Base-by-base conservation (phyloP, 768 basidiomycete species). In the Sporobolomyces phaffii region DNA sequence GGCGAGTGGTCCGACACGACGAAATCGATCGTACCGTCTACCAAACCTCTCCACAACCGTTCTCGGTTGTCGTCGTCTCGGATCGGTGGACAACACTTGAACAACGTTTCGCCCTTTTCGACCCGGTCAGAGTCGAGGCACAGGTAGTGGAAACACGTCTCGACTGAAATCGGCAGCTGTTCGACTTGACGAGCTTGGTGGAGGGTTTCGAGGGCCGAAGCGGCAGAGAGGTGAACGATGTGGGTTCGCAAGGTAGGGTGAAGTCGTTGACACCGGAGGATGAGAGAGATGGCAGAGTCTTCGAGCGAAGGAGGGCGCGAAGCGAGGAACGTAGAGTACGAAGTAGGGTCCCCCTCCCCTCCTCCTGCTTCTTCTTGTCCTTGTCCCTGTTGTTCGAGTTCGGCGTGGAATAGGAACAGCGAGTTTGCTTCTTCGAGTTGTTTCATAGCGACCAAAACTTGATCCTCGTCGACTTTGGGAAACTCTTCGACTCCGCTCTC, bases 121-220 rank as follows among this genome's bases (percentile, higher is more conserved):
- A 96, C 87, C 51, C 84, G 78, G 60, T 85, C 83, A 0, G 91
- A 82, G 44, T 83, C 80, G 11, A 96, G 83, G 72, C 85, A 85
- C 26, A 97, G 84, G 79, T 99, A 99, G 78, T 99, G 94, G 79
- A 94, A 97, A 78, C 93, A 97, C 1, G 94, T 99, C 81, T 99
- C 94, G 54, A 91, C 90, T 0, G 91, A 91, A 57, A 99, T 79
- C 13, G 86, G 85, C 6, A 78, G 69, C 0, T 87, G 85, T 1
- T 83, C 79, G 1, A 80, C 76, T 73, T 82, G 85, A 3, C 78
- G 74, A 6, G 92, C 91, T 51, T 83, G 80, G 45, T 84, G 84
- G 65, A 98, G 85, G 43, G 84, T 72, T 5, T 87, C 89, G 24
- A 99, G 83, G 8, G 91, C 90, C 26, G 82, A 80, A 7, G 92